Percentiles rank a stretch among this genome's conserved stretches.
These are phyloP conservation scores for Anthoceros angustus DNA, from an alignment of 225 moss, liverwort and hornwort genomes.

Conservation along the genomic window DNA sequence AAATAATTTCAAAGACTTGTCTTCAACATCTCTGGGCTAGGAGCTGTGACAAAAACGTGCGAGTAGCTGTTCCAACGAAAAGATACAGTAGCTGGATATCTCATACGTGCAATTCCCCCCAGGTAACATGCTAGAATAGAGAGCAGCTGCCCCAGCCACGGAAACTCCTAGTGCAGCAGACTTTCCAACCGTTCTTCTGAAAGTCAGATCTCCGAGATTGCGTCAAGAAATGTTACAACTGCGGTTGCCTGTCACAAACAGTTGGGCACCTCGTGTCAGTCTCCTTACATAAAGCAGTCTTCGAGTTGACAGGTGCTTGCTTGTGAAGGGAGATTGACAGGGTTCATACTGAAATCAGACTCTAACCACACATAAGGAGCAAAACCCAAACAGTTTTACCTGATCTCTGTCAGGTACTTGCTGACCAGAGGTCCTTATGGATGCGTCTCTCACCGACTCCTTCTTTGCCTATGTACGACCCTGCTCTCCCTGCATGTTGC, in stretches of 20 bases:
- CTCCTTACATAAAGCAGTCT: not conserved
- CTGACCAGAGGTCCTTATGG: constrained; percentile 71
- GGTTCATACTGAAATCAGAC: not conserved
- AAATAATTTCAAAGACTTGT: constrained; percentile 81
- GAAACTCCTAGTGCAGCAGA: constrained; percentile 88
- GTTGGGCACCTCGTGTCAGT: not conserved
- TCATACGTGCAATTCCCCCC: no score
- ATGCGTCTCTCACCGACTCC: constrained; percentile 71
- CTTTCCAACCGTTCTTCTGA: constrained; percentile 88
- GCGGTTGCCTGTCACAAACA: constrained; percentile 54
- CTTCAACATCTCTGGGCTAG: constrained; percentile 93
- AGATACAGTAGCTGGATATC: not conserved
- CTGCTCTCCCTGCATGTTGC: constrained; percentile 43
- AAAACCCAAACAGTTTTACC: constrained; percentile 14
- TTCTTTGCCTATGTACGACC: constrained; percentile 64
- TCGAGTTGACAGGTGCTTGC: not conserved
- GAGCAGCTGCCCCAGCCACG: constrained; percentile 73
- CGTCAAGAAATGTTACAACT: constrained; percentile 76
- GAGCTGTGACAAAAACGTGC: constrained; percentile 83
- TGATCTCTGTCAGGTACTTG: constrained; percentile 89
- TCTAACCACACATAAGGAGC: not conserved
- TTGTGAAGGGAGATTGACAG: not conserved
- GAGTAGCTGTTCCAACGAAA: constrained; percentile 36
- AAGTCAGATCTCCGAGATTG: constrained; percentile 68
- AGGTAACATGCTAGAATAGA: not conserved